Percentiles rank a stretch among this genome's conserved stretches.
Conservation (phyloP, 768 basidiomycete genomes). For the Pulveroboletus sp. region DNA sequence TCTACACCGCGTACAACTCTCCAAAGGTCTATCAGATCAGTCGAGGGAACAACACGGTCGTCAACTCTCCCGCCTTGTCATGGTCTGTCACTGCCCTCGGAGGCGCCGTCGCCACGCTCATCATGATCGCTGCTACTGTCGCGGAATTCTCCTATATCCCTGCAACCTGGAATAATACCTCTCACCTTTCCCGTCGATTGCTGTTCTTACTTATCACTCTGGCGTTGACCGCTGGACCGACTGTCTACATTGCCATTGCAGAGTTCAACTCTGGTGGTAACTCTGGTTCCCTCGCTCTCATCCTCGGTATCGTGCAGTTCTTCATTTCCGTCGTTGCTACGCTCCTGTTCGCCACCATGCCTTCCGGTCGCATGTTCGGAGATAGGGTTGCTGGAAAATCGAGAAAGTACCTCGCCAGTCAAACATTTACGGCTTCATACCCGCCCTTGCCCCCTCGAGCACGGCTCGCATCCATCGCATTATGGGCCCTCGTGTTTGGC, state of each 20-base stretch:
- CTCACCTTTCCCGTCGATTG: constrained; percentile 89
- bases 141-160: constrained; percentile 98
- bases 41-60: constrained; percentile 33
- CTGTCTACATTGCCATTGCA: constrained; percentile 89
- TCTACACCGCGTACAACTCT: constrained; percentile 93
- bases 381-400: constrained; percentile 95
- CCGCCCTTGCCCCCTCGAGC: constrained; percentile 60
- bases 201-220: constrained; percentile 89
- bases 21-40: constrained; percentile 72
- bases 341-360: constrained; percentile 85
- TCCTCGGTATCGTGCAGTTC: constrained; percentile 96
- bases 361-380: constrained; percentile 98
- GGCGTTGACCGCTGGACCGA: constrained; percentile 88
- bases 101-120: constrained; percentile 91
- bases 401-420: constrained; percentile 95
- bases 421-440: constrained; percentile 98
- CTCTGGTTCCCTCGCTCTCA: constrained; percentile 74
- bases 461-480: constrained; percentile 72
- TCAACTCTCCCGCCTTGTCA: constrained; percentile 71
- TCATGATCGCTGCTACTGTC: constrained; percentile 94
- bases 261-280: constrained; percentile 56
- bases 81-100: constrained; percentile 96
- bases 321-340: constrained; percentile 87
- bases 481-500: constrained; percentile 93
- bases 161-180: constrained; percentile 98